Base-by-base conservation (phyloP, 306 rosid genomes). In the Spatholobus suberectus region DNA sequence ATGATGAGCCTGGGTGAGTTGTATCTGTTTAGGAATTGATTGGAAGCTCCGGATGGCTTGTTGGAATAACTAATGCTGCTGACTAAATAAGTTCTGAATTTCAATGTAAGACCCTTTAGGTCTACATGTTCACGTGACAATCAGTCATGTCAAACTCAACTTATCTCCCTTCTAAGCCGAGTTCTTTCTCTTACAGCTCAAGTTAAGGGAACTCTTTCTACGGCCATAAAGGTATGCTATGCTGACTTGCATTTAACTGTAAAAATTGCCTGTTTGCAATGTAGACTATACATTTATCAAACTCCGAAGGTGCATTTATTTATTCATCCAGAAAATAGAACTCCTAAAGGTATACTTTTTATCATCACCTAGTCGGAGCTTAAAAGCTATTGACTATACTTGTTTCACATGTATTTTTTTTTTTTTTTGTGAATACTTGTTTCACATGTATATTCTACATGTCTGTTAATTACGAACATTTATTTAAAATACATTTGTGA, bases 51-150 rank as follows among this genome's bases (percentile, higher is more conserved):
- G 86, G 91, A 49, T 75, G 84, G 4, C 88, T 88, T 55, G 91
- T 87, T 72, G 86, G 78, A 70, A 82, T 58, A 6, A 97, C 99
- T 24, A 83, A 79, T 82, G 99, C 99, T 51, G 99, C 99, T 75
- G 99, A 94, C 83, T 83, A 94, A 85, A 92, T 92, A 85, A 94
- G 98, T 68, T 94, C 98, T 71, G 97, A 92, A 3, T 94, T 96
- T 83, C 92, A 71, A 10, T 89, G 98, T 92, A 86, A 87, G 97
- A 83, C 87, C 51, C 74, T 81, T 37, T 51, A 4, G 73, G 26
- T 55, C 84, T 86, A 40, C 37, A 32, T 75, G 72, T 75, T 65
- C 26, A 17, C 73, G 55, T 58, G 44, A 52, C 3, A 13, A 27
- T 65, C 54, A 66, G 32, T 57, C 47, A 58, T 77, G 65, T 61